Evolutionary conservation across 2,329 filamentous ascomycete genomes (phyloP), one percentile per base, ranked within the genome.

Genomic region (Penicillium sclerotigenum): DNA sequence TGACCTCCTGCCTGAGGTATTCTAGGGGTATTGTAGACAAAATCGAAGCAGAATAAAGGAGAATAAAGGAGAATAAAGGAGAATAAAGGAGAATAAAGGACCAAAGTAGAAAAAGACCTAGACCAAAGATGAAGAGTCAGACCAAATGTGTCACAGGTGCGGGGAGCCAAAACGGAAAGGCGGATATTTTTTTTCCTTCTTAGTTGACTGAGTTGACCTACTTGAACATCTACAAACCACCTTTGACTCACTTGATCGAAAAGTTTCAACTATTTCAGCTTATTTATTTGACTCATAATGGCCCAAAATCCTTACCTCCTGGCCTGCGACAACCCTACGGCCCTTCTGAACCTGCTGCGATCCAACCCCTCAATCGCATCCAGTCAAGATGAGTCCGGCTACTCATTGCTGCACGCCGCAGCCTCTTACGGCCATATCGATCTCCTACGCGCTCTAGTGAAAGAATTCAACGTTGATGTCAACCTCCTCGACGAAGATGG

Each of bases 371-470:
- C 83, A n/a, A 80, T 96, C 51, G 93, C 94, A 52, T 83, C 86
- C 2, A 78, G 82, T 50, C 90, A 96, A 76, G 94, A 99, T 74
- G 86, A 88, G 57, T 89, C 97, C 69, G 94, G 94, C 67, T 99
- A 99, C 78, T 96, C 91, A 45, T 85, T 97, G 26, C 79, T 97
- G 47, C 94, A 99, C 75, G 94, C 94, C 50, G 91, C 93, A 16
- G 87, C 90, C 18, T 97, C 92, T 64, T 99, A 97, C 81, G 89
- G 88, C 71, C 92, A 97, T 71, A 77, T 90, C 34, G 84, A 89
- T 53, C 85, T 99, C 16, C 82, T 97, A 16, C 87, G 89, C 38
- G 75, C 84, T 0, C 82, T 99, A 6, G 80, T 96, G 28, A 80
- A 80, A 45, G 89, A 93, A 33, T 90, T 92, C 74, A 76, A 85